Evolutionary conservation across 306 rosid genomes (phyloP).

Genomic region (Cucumis cinereus): DNA sequence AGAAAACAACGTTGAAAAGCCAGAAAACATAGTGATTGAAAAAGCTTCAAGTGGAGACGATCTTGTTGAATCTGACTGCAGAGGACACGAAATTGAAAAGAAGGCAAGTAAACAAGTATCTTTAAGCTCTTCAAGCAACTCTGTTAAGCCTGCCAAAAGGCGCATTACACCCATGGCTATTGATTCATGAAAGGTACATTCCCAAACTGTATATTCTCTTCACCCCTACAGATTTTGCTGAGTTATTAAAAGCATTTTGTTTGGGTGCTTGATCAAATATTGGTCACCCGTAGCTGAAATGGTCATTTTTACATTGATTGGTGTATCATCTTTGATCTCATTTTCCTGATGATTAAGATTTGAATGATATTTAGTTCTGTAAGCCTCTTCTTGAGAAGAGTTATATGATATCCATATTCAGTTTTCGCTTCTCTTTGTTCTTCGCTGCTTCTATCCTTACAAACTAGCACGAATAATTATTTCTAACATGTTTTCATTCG

Average conservation of each 20-base stretch:
- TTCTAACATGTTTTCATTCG: background rate
- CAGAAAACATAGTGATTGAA: background rate
- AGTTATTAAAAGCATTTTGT: background rate
- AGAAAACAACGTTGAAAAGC: background rate
- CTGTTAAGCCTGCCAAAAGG: constrained; percentile 27
- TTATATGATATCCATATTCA: background rate
- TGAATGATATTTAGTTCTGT: background rate
- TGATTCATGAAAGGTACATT: constrained; percentile 16
- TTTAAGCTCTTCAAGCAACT: constrained; percentile 11
- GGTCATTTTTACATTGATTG: background rate
- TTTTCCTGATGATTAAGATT: background rate
- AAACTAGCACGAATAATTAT: background rate
- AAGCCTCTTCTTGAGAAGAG: background rate
- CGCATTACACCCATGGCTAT: constrained; percentile 43
- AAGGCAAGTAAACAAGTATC: constrained; percentile 18
- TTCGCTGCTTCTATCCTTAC: background rate
- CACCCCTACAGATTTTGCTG: background rate
- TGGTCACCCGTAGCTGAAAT: background rate
- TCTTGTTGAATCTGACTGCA: background rate
- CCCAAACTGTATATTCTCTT: constrained; percentile 11
- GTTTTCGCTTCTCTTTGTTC: background rate
- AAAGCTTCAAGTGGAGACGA: background rate
- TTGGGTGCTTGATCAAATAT: background rate
- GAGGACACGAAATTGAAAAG: constrained; percentile 16
- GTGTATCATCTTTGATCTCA: background rate